Evolutionary conservation across 495 filamentous ascomycete species (phyloP).

Genomic region (Penicillium manginii): DNA sequence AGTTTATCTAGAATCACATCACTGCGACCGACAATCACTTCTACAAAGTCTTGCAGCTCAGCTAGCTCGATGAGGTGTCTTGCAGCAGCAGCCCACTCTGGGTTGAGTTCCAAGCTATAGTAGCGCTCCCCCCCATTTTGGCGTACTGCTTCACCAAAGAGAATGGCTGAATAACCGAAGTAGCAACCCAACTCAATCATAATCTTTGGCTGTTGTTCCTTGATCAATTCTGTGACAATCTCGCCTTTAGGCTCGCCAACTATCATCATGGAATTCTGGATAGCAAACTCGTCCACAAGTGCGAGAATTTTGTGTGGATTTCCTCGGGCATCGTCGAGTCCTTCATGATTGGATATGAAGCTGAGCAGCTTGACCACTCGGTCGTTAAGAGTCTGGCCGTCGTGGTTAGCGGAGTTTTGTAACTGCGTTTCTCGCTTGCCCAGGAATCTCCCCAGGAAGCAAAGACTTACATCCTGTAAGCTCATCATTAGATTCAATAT

Average conservation of each 20-base stretch:
- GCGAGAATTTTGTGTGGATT: not conserved
- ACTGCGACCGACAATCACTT: constrained; percentile 64
- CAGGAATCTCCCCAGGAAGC: too few relatives aligned
- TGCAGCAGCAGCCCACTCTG: constrained; percentile 67
- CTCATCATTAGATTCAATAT: too few relatives aligned
- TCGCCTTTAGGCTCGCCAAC: constrained; percentile 58
- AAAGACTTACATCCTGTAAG: too few relatives aligned
- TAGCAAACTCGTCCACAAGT: not conserved
- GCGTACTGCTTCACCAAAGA: constrained; percentile 66
- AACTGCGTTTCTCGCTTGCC: too few relatives aligned
- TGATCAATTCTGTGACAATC: constrained; percentile 66
- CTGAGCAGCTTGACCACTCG: too few relatives aligned
- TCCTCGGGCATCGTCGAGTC: not conserved
- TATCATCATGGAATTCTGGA: not conserved
- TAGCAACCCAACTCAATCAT: constrained; percentile 85
- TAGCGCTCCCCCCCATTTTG: constrained; percentile 63
- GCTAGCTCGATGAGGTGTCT: constrained; percentile 66
- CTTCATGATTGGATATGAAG: not conserved
- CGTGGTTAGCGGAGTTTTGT: too few relatives aligned
- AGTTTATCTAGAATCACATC: constrained; percentile 61
- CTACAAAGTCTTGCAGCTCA: constrained; percentile 64
- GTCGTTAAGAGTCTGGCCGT: too few relatives aligned
- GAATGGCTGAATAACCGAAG: constrained; percentile 76
- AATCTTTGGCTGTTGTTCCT: constrained; percentile 61
- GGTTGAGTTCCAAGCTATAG: constrained; percentile 68